Evolutionary conservation across 202 grass and related monocot genomes (phyloP), one percentile per base, ranked within the genome.

Genomic region (Musa balbisiana): DNA sequence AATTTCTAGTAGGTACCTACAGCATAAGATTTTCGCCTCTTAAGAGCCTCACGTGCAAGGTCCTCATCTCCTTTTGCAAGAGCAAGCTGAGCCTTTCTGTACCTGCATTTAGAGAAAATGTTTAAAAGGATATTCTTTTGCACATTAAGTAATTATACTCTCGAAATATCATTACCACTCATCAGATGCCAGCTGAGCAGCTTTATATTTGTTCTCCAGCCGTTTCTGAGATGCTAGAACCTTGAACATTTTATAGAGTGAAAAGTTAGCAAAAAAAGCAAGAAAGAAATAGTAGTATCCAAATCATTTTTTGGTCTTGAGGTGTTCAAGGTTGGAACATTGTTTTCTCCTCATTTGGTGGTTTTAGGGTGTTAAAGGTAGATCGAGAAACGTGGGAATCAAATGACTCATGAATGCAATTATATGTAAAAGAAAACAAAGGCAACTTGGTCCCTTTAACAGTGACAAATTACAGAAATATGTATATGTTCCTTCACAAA

Each of bases 21-120:
- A 77, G 75, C 33, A 65, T 77, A 66, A 77, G 59, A 77, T 77
- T 77, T 77, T n/a, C 75, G 43, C 75, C 75, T 77, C 75, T 77
- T 77, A 21, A 77, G 75, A 17, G 75, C 59, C 16, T 77, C 59
- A 53, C 75, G 59, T 23, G 75, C 75, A 77, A 77, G 75, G 22
- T 77, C 75, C 21, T 77, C 75, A 19, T 77, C 75, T 66, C 62
- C 62, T 65, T 65, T 77, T 26, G 60, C 33, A 64, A 77, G 75
- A 66, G 75, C 75, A 77, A 77, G 75, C 2, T 77, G 75, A 51
- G 75, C 75, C 49, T 52, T 64, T 3, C 75, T n/a, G 13, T 77
- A 77, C 75, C 75, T 77, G 75, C 60, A 77, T 52, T 52, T 23
- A 66, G 11, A 65, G 13, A 24, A 52, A 64, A 26, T 14, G 5